A percentile compares a stretch with the other conserved stretches of the same genome.
Conservation (phyloP, 1,284 basidiomycete genomes). For the Moniliophthora roreri region DNA sequence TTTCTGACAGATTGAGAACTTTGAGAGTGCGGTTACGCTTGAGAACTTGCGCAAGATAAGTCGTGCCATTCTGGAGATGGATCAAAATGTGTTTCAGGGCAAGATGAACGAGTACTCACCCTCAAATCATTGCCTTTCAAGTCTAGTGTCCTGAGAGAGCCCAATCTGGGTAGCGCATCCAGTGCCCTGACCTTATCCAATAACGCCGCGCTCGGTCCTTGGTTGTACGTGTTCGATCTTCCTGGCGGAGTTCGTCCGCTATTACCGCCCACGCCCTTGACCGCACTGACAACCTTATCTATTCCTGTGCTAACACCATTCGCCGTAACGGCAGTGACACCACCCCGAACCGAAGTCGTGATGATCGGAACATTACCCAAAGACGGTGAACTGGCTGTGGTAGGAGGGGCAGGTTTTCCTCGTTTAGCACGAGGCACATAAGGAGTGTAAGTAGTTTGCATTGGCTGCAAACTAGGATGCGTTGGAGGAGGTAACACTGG, state of each 20-base stretch:
- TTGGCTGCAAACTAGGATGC: conserved; percentile 22
- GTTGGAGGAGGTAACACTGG: conserved; percentile 8
- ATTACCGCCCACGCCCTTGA: conserved; percentile 19
- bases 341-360: conserved; percentile 73
- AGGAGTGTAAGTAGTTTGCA: conserved; percentile 78
- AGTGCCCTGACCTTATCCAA: conserved; percentile 81
- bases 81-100: conserved; percentile 9
- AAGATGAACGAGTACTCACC: conserved; percentile 1
- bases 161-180: conserved; percentile 82
- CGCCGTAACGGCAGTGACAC: conserved; percentile 66
- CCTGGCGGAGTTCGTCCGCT: conserved; percentile 52
- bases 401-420: conserved; percentile 27
- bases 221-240: conserved; percentile 30
- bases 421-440: conserved; percentile 71
- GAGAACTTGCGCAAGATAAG: conserved; percentile 91
- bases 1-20: conserved; percentile 92
- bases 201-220: conserved; percentile 42
- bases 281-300: background rate
- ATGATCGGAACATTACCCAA: conserved; percentile 54
- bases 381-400: conserved; percentile 31
- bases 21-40: conserved; percentile 96
- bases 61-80: conserved; percentile 66
- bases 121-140: conserved; percentile 86
- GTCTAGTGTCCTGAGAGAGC: conserved; percentile 86
- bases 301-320: conserved; percentile 8